These are phyloP conservation scores for Solanum pennellii DNA, from an alignment of 257 asterid genomes.

Conservation along the genomic window DNA sequence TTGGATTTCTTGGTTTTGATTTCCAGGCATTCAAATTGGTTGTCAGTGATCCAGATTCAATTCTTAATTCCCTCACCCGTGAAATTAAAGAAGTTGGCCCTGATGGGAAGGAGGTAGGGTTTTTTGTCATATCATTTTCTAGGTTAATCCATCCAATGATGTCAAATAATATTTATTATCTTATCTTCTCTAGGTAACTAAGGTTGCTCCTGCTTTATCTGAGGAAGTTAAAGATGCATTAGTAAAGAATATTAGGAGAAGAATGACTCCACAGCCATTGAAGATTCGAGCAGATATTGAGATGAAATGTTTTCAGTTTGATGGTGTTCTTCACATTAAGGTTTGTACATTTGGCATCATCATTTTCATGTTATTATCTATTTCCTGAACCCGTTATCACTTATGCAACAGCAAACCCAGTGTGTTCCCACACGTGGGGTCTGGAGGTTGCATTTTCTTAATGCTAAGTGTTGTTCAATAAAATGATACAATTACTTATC, in stretches of 20 bases:
- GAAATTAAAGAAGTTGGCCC: slow-evolving; percentile 88
- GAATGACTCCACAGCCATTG: slow-evolving; percentile 98
- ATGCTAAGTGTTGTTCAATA: neutral
- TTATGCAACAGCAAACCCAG: neutral
- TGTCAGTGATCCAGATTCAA: slow-evolving; percentile 81
- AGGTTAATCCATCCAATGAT: neutral
- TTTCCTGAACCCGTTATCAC: neutral
- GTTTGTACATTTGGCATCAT: slow-evolving; percentile 18
- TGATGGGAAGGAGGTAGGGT: slow-evolving; percentile 77
- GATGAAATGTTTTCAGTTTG: slow-evolving; percentile 97
- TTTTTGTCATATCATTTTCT: neutral
- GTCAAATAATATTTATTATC: neutral
- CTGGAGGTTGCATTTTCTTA: neutral
- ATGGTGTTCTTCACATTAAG: slow-evolving; percentile 95
- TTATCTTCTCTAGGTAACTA: slow-evolving; percentile 41
- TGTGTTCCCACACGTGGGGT: neutral
- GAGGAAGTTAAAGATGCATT: slow-evolving; percentile 84
- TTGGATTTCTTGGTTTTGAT: neutral
- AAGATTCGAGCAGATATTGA: slow-evolving; percentile 96
- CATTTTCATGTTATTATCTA: neutral
- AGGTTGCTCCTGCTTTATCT: slow-evolving; percentile 74
- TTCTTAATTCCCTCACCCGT: slow-evolving; percentile 83
- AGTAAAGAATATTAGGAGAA: slow-evolving; percentile 85
- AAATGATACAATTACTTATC: neutral
- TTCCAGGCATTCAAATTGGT: slow-evolving; percentile 77